Evolutionary conservation across 306 rosid genomes (phyloP), one percentile per base, ranked within the genome.

Genomic region (Gynostemma pentaphyllum): DNA sequence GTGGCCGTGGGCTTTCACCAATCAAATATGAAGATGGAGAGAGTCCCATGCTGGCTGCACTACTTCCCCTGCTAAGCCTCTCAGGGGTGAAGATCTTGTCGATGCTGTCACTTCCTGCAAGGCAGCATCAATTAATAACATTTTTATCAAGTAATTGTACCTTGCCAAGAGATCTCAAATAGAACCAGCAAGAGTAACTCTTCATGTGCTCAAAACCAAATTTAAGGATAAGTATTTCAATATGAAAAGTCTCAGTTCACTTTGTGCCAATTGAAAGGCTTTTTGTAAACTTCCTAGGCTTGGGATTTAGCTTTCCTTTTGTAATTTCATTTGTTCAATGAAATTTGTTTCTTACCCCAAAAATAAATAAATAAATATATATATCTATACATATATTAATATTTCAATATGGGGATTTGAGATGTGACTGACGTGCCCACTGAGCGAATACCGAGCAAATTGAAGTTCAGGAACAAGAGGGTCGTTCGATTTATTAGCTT

Each of bases 91-190:
- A 87, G 50, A 91, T 75, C 74, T 80, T 91, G 77, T 87, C 88
- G 45, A 91, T 77, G 68, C 97, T 95, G 56, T 82, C 97, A 34
- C 82, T 91, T 75, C 97, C 97, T 91, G 92, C 81, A 74, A 65
- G 60, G 70, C 50, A 60, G 45, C 11, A 65, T 61, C 52, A 51
- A 50, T 24, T 36, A 72, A 67, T 69, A 26, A 45, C 39, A 66
- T 62, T 56, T 26, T 51, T 34, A 27, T 9, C n/a, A 15, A 21
- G 23, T 27, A 18, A n/a, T 18, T 42, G 16, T 57, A 32, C 9
- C 34, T 45, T 45, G 5, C 15, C 28, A 44, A 44, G 40, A 15
- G 41, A 64, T 16, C 55, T 41, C 41, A 23, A 42, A 41, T 16
- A 62, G n/a, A 59, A 37, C 14, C 18, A 30, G 45, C 32, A 56